Conservation (phyloP, 805 yeast species). For the Metahyphopichia silvanorum region DNA sequence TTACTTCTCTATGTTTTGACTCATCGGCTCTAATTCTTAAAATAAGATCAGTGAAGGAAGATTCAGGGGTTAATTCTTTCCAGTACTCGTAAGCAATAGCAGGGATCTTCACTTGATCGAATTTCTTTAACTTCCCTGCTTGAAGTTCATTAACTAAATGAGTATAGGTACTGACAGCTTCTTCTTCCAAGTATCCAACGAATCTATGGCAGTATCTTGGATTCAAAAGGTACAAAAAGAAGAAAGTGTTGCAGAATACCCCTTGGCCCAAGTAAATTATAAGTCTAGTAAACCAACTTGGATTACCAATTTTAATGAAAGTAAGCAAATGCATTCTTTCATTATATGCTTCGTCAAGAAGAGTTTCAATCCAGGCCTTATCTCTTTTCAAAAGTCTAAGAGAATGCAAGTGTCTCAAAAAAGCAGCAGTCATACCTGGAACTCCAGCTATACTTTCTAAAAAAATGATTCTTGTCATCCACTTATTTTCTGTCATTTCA, state of each 20-base stretch:
- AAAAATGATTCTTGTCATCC: conserved; percentile 62
- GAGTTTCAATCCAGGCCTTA: conserved; percentile 72
- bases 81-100: conserved; percentile 63
- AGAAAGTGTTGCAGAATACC: conserved; percentile 64
- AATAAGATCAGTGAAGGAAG: conserved; percentile 58
- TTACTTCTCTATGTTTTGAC: conserved; percentile 76
- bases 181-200: conserved; percentile 77
- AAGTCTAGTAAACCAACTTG: conserved; percentile 52
- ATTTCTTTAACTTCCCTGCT: conserved; percentile 48
- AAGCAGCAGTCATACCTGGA: conserved; percentile 78
- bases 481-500: conserved; percentile 58
- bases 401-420: conserved; percentile 65
- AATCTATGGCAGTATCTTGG: conserved; percentile 71
- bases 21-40: conserved; percentile 70
- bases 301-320: conserved; percentile 61
- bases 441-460: conserved; percentile 74
- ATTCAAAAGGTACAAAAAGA: conserved; percentile 51
- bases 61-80: conserved; percentile 48
- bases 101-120: conserved; percentile 47
- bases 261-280: conserved; percentile 67
- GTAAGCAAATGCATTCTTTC: conserved; percentile 76
- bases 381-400: conserved; percentile 60
- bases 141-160: conserved; percentile 54
- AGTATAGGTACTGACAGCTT: conserved; percentile 68
- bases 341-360: conserved; percentile 72